These are phyloP conservation scores for Paramecium sonneborni DNA, from an alignment of 73 alveolate genomes.

Conservation along the genomic window DNA sequence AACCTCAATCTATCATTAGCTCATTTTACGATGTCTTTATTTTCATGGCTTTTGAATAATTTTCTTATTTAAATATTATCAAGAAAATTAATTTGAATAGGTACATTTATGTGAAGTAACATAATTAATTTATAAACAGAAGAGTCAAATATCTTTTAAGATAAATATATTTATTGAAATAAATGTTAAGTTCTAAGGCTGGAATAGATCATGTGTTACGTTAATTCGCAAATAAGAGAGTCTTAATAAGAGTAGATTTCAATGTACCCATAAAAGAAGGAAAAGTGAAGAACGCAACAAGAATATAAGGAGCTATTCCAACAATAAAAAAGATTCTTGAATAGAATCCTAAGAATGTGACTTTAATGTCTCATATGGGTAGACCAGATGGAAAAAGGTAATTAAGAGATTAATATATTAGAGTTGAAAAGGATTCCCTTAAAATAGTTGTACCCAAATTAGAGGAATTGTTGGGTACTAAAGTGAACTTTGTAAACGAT, in stretches of 20 bases:
- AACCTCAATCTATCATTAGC: too few relatives aligned
- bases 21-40: too few relatives aligned
- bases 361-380: slow-evolving; percentile 93
- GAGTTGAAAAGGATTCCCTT: slow-evolving; percentile 86
- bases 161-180: slow-evolving; percentile 12
- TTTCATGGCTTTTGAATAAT: too few relatives aligned
- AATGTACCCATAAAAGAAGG: slow-evolving; percentile 95
- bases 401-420: background rate
- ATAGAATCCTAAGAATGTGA: slow-evolving; percentile 91
- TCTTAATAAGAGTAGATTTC: slow-evolving; percentile 94
- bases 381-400: slow-evolving; percentile 89
- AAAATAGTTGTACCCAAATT: slow-evolving; percentile 90
- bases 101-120: too few relatives aligned
- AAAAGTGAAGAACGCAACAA: slow-evolving; percentile 79
- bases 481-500: slow-evolving; percentile 80
- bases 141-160: slow-evolving; percentile 24
- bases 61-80: too few relatives aligned
- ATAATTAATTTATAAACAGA: background rate
- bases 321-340: slow-evolving; percentile 87
- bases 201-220: slow-evolving; percentile 75
- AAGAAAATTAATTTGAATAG: too few relatives aligned
- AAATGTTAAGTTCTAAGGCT: slow-evolving; percentile 81
- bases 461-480: slow-evolving; percentile 83
- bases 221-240: slow-evolving; percentile 85
- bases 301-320: slow-evolving; percentile 87